Evolutionary conservation across 805 yeast genomes (phyloP).

Genomic region (Schwanniomyces vanrijiae): DNA sequence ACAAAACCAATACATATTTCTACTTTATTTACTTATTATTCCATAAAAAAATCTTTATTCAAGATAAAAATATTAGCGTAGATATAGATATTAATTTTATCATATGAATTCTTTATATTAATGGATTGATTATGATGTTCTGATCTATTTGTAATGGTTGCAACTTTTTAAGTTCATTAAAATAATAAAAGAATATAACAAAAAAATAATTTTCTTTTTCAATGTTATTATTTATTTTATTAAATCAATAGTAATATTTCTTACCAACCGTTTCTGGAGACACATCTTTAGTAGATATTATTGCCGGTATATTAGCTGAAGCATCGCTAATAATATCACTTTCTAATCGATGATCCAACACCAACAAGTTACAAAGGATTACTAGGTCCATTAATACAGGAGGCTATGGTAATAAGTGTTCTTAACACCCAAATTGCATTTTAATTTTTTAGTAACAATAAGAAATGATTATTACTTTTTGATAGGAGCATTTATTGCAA

Average conservation of each 20-base stretch:
- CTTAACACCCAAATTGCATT: slow-evolving; percentile 33
- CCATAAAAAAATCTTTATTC: no score
- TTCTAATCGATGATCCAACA: slow-evolving; percentile 39
- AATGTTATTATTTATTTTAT: slow-evolving; percentile 20
- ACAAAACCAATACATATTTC: no score
- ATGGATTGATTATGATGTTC: no score
- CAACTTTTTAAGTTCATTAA: slow-evolving; percentile 28
- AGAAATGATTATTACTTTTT: slow-evolving; percentile 38
- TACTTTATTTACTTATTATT: no score
- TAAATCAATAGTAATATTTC: slow-evolving; percentile 30
- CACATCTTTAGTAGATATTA: slow-evolving; percentile 32
- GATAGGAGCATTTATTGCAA: slow-evolving; percentile 22
- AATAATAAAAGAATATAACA: slow-evolving; percentile 22
- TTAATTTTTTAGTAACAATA: slow-evolving; percentile 31
- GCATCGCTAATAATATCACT: slow-evolving; percentile 41
- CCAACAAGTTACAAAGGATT: slow-evolving; percentile 43
- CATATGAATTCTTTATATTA: no score
- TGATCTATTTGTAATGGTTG: no score
- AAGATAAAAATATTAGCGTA: no score
- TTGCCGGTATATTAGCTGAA: slow-evolving; percentile 41
- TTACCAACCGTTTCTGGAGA: slow-evolving; percentile 16
- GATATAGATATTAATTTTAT: no score
- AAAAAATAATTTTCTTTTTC: slow-evolving; percentile 20
- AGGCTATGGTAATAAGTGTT: slow-evolving; percentile 40
- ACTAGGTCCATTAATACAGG: slow-evolving; percentile 38